Evolutionary conservation across 305 asterid species (phyloP).

Genomic region (Fraxinus ornus): DNA sequence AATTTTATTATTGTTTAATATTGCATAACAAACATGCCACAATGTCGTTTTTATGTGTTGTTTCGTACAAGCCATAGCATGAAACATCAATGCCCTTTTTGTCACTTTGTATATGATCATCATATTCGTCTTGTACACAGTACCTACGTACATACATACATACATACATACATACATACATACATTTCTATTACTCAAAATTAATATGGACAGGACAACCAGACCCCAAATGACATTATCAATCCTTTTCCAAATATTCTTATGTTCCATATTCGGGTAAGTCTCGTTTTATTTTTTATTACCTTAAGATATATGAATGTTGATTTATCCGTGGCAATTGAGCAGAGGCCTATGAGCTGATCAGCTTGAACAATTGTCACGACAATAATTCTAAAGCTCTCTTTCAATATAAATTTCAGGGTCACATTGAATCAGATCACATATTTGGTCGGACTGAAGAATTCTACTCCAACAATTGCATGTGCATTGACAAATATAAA

Average conservation of each 20-base stretch:
- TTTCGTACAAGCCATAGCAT: not conserved
- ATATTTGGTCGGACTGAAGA: constrained; percentile 76
- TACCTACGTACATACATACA: not conserved
- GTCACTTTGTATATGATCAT: not conserved
- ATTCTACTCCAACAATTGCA: constrained; percentile 85
- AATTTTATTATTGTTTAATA: not conserved
- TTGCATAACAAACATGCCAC: not conserved
- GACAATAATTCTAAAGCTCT: not conserved
- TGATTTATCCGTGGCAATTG: not conserved
- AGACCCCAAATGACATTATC: constrained; percentile 60
- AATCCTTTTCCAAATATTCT: constrained; percentile 66
- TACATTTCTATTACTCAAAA: not conserved
- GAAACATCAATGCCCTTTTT: not conserved
- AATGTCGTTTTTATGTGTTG: not conserved
- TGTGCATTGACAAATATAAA: constrained; percentile 72
- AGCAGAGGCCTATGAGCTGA: not conserved
- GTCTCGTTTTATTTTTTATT: not conserved
- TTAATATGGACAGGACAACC: constrained; percentile 52
- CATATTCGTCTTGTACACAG: not conserved
- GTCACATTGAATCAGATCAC: constrained; percentile 78
- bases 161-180: not conserved
- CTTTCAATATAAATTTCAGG: constrained; percentile 39
- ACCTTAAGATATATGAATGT: not conserved
- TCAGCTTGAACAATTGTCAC: not conserved
- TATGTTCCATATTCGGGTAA: constrained; percentile 83